A percentile compares a stretch with the other conserved stretches of the same genome.
These are phyloP conservation scores for Rhizoclosmatium globosum DNA, from an alignment of 192 early-diverging fungal genomes.

Conservation along the genomic window DNA sequence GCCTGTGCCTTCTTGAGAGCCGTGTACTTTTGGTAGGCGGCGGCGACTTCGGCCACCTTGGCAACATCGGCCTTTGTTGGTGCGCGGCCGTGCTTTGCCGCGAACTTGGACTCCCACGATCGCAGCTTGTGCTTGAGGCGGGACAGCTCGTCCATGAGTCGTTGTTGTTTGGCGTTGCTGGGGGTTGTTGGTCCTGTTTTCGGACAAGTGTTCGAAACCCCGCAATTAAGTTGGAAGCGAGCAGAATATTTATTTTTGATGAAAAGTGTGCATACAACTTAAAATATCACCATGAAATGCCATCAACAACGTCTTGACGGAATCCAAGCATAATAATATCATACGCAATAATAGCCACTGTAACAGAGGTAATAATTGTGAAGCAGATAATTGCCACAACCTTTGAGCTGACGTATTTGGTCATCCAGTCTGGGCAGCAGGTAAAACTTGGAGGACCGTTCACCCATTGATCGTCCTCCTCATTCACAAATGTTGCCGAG, in stretches of 20 bases:
- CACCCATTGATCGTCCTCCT: constrained; percentile 32
- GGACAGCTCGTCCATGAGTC: neutral
- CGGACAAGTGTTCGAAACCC: too few relatives aligned
- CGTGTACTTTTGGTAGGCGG: neutral
- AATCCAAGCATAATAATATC: constrained; percentile 59
- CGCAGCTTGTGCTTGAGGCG: constrained; percentile 26
- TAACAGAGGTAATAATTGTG: constrained; percentile 41
- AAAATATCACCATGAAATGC: neutral
- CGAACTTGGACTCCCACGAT: constrained; percentile 27
- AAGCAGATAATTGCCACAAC: constrained; percentile 42
- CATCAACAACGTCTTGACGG: constrained; percentile 49
- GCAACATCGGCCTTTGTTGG: constrained; percentile 32
- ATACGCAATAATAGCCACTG: constrained; percentile 59
- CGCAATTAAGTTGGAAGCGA: too few relatives aligned
- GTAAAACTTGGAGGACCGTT: constrained; percentile 39
- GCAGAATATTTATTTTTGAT: too few relatives aligned
- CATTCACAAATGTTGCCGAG: neutral
- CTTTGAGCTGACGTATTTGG: constrained; percentile 40
- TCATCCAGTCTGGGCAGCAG: constrained; percentile 44
- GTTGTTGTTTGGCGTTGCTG: too few relatives aligned
- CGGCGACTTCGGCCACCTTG: neutral
- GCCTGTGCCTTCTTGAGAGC: neutral
- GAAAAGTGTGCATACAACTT: too few relatives aligned
- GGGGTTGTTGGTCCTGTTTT: too few relatives aligned
- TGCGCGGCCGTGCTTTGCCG: constrained; percentile 19